Evolutionary conservation across 176 grass and related monocot genomes (phyloP).

Genomic region (Calamus simplicifolius): DNA sequence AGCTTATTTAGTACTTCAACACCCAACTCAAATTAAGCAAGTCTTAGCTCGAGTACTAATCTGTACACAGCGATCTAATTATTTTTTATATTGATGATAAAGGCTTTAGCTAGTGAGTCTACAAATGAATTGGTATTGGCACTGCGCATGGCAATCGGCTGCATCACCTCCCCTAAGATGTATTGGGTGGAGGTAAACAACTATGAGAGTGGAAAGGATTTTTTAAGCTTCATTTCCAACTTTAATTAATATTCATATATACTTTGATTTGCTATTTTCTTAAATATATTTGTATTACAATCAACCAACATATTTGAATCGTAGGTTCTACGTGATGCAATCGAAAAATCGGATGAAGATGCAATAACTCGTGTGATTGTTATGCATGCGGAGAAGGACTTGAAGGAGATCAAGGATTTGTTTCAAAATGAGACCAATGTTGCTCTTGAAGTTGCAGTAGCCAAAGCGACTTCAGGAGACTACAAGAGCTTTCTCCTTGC

Average conservation of each 20-base stretch:
- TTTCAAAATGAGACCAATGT: constrained; percentile 42
- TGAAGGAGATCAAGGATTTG: constrained; percentile 44
- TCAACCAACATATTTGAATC: not conserved
- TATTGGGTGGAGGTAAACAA: constrained; percentile 54
- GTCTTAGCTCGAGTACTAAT: no score
- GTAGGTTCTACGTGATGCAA: constrained; percentile 41
- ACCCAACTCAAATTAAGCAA: no score
- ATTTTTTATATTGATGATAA: no score
- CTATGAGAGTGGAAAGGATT: not conserved
- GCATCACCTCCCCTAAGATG: constrained; percentile 32
- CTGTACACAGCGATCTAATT: no score
- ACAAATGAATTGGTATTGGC: constrained; percentile 33
- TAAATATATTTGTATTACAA: no score
- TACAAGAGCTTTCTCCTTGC: constrained; percentile 66
- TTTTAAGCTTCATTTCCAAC: no score
- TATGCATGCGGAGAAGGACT: constrained; percentile 68
- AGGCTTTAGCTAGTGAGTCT: constrained; percentile 37
- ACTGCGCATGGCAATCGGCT: constrained; percentile 37
- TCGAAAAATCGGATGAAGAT: constrained; percentile 52
- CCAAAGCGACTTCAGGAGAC: constrained; percentile 52
- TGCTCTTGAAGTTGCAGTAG: constrained; percentile 47
- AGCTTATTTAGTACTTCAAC: not conserved
- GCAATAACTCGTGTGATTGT: constrained; percentile 49
- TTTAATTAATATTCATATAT: no score
- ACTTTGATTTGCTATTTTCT: no score